Conservation (phyloP, 1,139 yeast genomes). For the Blastobotrys buckinghamii region DNA sequence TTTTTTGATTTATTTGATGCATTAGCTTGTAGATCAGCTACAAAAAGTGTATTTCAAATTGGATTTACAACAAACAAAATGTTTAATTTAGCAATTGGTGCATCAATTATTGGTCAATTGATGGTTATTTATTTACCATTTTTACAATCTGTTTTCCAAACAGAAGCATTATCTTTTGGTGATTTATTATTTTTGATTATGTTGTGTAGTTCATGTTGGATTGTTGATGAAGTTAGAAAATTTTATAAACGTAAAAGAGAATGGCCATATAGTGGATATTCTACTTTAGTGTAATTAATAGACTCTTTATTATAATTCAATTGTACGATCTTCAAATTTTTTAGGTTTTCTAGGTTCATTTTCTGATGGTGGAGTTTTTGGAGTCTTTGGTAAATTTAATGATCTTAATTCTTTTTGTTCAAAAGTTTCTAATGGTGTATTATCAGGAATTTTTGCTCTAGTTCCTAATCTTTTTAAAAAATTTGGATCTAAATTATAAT, state of each 20-base stretch:
- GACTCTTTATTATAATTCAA: neutral
- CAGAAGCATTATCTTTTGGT: slow-evolving; percentile 70
- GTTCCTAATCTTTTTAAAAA: slow-evolving; percentile 8
- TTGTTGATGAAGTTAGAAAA: slow-evolving; percentile 81
- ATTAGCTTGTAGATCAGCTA: slow-evolving; percentile 78
- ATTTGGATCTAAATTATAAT: slow-evolving; percentile 4
- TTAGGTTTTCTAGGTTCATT: neutral
- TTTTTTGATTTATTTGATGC: slow-evolving; percentile 96
- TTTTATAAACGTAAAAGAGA: slow-evolving; percentile 29
- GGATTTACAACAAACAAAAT: slow-evolving; percentile 72
- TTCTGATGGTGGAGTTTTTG: neutral
- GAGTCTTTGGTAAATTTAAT: slow-evolving; percentile 4
- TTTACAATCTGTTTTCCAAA: slow-evolving; percentile 86
- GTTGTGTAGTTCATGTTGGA: slow-evolving; percentile 73
- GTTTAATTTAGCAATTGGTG: slow-evolving; percentile 91
- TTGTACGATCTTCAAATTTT: neutral
- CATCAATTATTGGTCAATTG: slow-evolving; percentile 84
- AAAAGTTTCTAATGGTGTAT: neutral
- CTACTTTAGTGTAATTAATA: slow-evolving; percentile 9
- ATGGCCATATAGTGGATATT: slow-evolving; percentile 20
- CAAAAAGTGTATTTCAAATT: slow-evolving; percentile 72
- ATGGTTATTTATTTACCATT: slow-evolving; percentile 92
- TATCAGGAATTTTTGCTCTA: slow-evolving; percentile 6
- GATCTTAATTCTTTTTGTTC: slow-evolving; percentile 3
- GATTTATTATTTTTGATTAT: slow-evolving; percentile 60